Evolutionary conservation across 1,139 yeast genomes (phyloP).

Genomic region (Sugiyamaella neomexicana): DNA sequence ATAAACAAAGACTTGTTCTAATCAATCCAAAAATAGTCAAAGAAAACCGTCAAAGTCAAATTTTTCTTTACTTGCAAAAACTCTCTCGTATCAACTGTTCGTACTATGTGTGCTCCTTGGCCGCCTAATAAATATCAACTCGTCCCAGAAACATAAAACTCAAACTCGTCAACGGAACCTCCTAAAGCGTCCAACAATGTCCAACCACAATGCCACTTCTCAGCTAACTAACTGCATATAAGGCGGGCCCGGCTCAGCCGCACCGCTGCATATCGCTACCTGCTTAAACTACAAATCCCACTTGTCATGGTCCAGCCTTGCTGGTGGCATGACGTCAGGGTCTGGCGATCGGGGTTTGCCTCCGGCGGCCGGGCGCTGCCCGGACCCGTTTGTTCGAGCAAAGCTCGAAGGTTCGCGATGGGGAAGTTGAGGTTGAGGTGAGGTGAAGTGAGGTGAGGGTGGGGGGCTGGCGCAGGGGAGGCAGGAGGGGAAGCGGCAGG

Average conservation of each 20-base stretch:
- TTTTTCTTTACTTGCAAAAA: too few species aligned
- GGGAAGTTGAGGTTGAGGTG: neutral
- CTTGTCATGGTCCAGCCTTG: slow-evolving; percentile 6
- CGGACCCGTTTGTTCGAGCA: neutral
- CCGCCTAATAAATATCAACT: neutral
- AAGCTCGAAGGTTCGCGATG: neutral
- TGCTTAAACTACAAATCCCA: neutral
- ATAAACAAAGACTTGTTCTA: too few species aligned
- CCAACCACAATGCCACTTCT: slow-evolving; percentile 4
- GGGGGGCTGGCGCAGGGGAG: too few species aligned
- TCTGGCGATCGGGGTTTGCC: neutral
- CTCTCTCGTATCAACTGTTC: too few species aligned
- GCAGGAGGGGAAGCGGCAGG: neutral
- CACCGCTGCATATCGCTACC: neutral
- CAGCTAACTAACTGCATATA: neutral
- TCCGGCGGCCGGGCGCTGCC: slow-evolving; percentile 6
- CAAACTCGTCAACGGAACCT: neutral
- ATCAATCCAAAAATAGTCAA: too few species aligned
- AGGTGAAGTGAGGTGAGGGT: neutral
- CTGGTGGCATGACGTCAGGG: slow-evolving; percentile 3
- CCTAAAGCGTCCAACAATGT: slow-evolving; percentile 3
- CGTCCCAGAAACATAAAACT: neutral
- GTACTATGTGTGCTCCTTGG: too few species aligned
- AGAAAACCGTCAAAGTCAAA: too few species aligned
- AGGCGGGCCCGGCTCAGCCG: slow-evolving; percentile 5